Percentiles rank a stretch among this genome's conserved stretches.
These are phyloP conservation scores for Hippophae gyantsensis DNA, from an alignment of 306 rosid species.

Conservation along the genomic window DNA sequence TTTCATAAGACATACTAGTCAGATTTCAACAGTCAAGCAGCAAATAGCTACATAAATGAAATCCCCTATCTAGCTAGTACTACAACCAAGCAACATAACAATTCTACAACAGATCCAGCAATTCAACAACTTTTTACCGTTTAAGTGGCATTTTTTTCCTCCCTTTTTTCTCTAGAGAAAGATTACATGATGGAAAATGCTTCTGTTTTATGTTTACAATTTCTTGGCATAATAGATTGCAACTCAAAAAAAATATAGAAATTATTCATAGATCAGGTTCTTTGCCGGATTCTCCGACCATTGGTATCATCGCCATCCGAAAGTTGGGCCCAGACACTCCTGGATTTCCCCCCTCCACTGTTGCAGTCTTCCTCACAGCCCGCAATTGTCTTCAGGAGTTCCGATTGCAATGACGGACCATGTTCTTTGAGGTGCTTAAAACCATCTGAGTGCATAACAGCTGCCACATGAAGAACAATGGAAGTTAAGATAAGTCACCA, in stretches of 20 bases:
- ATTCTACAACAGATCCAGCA: conserved; percentile 4
- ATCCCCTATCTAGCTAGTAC: conserved; percentile 2
- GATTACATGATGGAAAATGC: background rate
- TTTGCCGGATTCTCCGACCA: conserved; percentile 75
- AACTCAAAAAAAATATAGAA: background rate
- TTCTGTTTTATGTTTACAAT: background rate
- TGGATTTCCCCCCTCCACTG: conserved; percentile 67
- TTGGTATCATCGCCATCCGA: conserved; percentile 88
- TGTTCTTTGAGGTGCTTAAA: conserved; percentile 83
- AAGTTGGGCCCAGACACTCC: conserved; percentile 91
- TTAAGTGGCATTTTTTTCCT: background rate
- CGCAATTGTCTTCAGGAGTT: conserved; percentile 84
- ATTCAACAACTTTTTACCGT: conserved; percentile 3
- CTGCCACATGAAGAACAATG: conserved; percentile 33
- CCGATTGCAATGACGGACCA: conserved; percentile 87
- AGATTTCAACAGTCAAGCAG: conserved; percentile 1
- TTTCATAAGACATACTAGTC: background rate
- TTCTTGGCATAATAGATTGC: background rate
- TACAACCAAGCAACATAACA: background rate
- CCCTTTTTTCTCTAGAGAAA: background rate
- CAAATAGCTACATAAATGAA: conserved; percentile 4
- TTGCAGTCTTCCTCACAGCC: conserved; percentile 84
- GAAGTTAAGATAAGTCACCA: conserved; percentile 1
- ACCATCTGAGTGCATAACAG: conserved; percentile 96
- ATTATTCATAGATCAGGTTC: conserved; percentile 31